Percentiles rank a stretch among this genome's conserved stretches.
phyloP scores from a whole-genome alignment of 768 basidiomycete species.

The Butyriboletus loyo region DNA sequence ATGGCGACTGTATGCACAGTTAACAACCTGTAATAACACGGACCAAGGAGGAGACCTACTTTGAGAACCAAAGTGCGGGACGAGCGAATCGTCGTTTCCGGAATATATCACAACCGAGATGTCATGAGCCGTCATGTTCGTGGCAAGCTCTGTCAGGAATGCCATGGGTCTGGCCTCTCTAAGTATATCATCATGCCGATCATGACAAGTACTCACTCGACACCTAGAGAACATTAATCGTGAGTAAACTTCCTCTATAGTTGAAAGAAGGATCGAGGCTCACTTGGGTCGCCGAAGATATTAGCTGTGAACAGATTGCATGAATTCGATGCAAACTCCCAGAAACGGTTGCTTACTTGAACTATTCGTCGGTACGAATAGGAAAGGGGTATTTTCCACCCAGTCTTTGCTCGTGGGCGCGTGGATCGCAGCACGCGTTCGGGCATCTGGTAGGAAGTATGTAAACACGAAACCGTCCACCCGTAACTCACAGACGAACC shows the following conservation, averaged over 20 bases:
- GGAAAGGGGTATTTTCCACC: constrained; percentile 28
- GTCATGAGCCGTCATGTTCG: constrained; percentile 50
- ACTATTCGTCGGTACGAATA: constrained; percentile 13
- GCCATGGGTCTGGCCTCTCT: constrained; percentile 47
- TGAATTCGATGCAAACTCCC: not conserved
- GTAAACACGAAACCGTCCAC: constrained; percentile 33
- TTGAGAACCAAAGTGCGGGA: constrained; percentile 62
- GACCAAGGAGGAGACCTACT: constrained; percentile 33
- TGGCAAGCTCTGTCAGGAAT: constrained; percentile 62
- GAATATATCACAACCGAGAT: constrained; percentile 56
- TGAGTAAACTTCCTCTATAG: not conserved
- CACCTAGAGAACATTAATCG: constrained; percentile 19
- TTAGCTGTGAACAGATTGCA: constrained; percentile 6
- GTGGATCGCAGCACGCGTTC: constrained; percentile 44
- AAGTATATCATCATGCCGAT: not conserved
- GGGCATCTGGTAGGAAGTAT: constrained; percentile 38
- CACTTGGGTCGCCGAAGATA: constrained; percentile 30
- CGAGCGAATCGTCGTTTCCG: constrained; percentile 65
- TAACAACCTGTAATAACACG: not conserved
- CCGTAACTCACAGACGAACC: not conserved
- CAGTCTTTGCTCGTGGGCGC: constrained; percentile 55
- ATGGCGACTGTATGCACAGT: constrained; percentile 44
- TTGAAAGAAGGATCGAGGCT: constrained; percentile 5
- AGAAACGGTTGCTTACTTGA: constrained; percentile 11
- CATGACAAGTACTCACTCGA: constrained; percentile 27